A percentile compares a stretch with the other conserved stretches of the same genome.
phyloP scores from a whole-genome alignment of 495 filamentous ascomycete species.

The Pseudotulostoma volvatum region DNA sequence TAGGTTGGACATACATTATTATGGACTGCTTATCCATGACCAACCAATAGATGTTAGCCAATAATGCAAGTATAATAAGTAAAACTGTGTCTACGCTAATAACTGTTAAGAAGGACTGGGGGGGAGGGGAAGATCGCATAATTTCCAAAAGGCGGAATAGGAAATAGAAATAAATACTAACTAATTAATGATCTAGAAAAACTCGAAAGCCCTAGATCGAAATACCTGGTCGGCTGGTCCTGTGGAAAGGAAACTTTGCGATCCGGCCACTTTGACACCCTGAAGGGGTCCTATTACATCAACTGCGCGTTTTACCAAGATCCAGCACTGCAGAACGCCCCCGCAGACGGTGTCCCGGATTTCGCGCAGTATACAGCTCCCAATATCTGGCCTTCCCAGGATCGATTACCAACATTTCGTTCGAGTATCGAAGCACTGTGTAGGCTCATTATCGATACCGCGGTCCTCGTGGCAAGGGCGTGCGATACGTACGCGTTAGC shows the following conservation, averaged over 20 bases:
- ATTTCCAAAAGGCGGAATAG: too few relatives aligned
- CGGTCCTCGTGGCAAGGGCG: conserved; percentile 66
- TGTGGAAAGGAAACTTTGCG: conserved; percentile 89
- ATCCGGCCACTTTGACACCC: conserved; percentile 73
- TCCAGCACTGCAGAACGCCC: conserved; percentile 40
- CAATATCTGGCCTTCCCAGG: conserved; percentile 71
- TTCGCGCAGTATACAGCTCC: conserved; percentile 48
- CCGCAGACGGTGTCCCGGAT: conserved; percentile 39
- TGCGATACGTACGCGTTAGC: conserved; percentile 75
- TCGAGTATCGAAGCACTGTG: conserved; percentile 60
- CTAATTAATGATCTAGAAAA: conserved; percentile 15
- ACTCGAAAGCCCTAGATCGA: conserved; percentile 30
- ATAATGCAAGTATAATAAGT: too few relatives aligned
- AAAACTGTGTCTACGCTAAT: too few relatives aligned
- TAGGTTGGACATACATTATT: too few relatives aligned
- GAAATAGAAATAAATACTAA: background rate
- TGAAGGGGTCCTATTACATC: conserved; percentile 93
- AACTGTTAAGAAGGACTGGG: too few relatives aligned
- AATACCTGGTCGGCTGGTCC: conserved; percentile 55
- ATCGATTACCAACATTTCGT: conserved; percentile 55
- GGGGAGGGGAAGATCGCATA: too few relatives aligned
- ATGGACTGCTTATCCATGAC: too few relatives aligned
- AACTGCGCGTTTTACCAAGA: conserved; percentile 89
- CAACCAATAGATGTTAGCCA: too few relatives aligned
- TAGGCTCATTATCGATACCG: conserved; percentile 71